Evolutionary conservation across 148 eudicot genomes (phyloP).

Genomic region (Amaranthus hypochondriacus): DNA sequence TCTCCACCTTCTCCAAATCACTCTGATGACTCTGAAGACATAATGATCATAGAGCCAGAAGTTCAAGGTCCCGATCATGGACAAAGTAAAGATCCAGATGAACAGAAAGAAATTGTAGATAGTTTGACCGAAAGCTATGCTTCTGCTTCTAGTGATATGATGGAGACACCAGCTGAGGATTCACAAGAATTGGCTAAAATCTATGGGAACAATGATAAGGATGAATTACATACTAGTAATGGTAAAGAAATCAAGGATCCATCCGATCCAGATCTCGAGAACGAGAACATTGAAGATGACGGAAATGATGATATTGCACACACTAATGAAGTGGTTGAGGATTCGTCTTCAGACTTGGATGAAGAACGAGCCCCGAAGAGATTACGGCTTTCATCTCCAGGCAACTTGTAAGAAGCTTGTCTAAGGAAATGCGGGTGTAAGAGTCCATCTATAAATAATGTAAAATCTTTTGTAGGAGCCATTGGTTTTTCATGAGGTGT

Average conservation of each 20-base stretch:
- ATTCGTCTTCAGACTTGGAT: constrained; percentile 28
- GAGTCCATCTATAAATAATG: not conserved
- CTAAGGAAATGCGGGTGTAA: constrained; percentile 8
- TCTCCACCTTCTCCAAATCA: constrained; percentile 31
- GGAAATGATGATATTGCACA: not conserved
- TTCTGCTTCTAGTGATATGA: constrained; percentile 44
- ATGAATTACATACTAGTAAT: constrained; percentile 9
- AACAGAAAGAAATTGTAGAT: constrained; percentile 24
- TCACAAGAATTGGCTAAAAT: constrained; percentile 30
- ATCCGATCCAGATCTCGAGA: constrained; percentile 13
- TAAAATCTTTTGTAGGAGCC: constrained; percentile 15
- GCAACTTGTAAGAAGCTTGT: constrained; percentile 1
- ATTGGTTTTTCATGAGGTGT: constrained; percentile 24
- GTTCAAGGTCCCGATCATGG: constrained; percentile 1
- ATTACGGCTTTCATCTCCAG: constrained; percentile 27
- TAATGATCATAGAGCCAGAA: constrained; percentile 15
- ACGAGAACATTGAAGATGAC: constrained; percentile 4
- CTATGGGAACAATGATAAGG: constrained; percentile 21
- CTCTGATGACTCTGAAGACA: constrained; percentile 39
- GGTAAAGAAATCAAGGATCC: constrained; percentile 3
- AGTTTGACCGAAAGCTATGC: constrained; percentile 31
- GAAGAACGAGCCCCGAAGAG: constrained; percentile 23
- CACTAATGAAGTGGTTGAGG: constrained; percentile 19
- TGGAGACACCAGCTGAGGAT: constrained; percentile 37
- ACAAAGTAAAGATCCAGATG: constrained; percentile 23